A percentile compares a stretch with the other conserved stretches of the same genome.
Evolutionary conservation across 83 land plant genomes (phyloP).

Genomic region (Diphasiastrum complanatum): DNA sequence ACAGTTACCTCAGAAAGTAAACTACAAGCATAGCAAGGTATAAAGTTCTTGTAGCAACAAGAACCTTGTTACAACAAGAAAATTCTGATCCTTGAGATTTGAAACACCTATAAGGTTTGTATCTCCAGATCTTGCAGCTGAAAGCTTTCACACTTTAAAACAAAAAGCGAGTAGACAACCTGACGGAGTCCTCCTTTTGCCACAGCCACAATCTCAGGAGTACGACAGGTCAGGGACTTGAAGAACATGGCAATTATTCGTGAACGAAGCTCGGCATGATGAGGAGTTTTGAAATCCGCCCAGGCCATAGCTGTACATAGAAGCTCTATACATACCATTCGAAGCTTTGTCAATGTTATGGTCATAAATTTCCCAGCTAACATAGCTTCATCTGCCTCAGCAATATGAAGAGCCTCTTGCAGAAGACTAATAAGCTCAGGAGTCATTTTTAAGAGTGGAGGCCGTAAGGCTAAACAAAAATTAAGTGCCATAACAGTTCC

Average conservation of each 20-base stretch:
- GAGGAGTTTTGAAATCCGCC: constrained; percentile 81
- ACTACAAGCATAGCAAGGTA: too few species aligned
- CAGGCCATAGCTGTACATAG: constrained; percentile 99
- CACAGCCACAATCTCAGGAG: constrained; percentile 97
- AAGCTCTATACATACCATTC: constrained; percentile 95
- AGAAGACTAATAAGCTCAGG: constrained; percentile 76
- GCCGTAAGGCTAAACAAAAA: constrained; percentile 87
- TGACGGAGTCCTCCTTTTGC: constrained; percentile 99
- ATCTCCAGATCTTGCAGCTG: too few species aligned
- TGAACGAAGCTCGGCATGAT: constrained; percentile 80
- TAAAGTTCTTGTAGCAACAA: too few species aligned
- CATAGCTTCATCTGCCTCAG: constrained; percentile 93
- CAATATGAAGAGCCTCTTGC: constrained; percentile 92
- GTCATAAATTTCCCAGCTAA: constrained; percentile 88
- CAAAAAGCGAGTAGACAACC: constrained; percentile 32
- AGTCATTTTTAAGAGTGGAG: constrained; percentile 86
- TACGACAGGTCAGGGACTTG: constrained; percentile 93
- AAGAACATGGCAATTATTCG: constrained; percentile 97
- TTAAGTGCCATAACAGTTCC: constrained; percentile 97
- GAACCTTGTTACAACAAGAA: too few species aligned
- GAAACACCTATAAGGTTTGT: too few species aligned
- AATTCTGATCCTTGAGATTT: too few species aligned
- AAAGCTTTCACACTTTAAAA: too few species aligned
- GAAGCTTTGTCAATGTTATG: constrained; percentile 70
- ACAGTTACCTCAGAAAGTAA: too few species aligned